Evolutionary conservation across 2,329 filamentous ascomycete species (phyloP), one percentile per base, ranked within the genome.

Genomic region (Pseudogymnoascus sp.): DNA sequence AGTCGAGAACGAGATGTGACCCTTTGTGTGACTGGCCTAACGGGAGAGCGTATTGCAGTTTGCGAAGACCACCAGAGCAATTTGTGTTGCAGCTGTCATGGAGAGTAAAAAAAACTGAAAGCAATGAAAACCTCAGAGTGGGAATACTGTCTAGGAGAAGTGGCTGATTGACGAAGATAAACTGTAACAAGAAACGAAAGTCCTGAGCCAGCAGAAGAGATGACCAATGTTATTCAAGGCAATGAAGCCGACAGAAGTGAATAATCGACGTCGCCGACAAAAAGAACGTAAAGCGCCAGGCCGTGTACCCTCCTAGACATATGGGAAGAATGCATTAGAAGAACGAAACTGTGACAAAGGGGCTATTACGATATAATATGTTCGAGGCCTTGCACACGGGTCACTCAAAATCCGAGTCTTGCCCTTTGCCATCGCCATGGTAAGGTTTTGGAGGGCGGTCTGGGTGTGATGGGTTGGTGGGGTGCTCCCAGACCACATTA

Each of bases 111-210:
- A 31, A 14, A 14, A 25, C 23, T 2, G 2, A 25, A 5, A 25
- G 23, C 5, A 25, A 25, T 25, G 23, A 25, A 25, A 25, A 25
- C 23, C 23, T 5, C 23, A 25, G 23, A 25, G 23, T 25, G 23
- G 23, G 23, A n/a, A 53, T 53, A 53, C 34, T 34, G 46, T 53
- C 46, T n/a, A 53, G 14, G 14, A 50, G 25, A 53, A 16, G n/a
- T 56, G 18, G 46, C n/a, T 14, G 18, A n/a, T 56, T 34, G 46
- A 5, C n/a, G 28, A 56, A 56, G 46, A 56, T 56, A 18, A 34
- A 34, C n/a, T 56, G 46, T 56, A 56, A 56, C n/a, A 56, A 56
- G 46, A 56, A 56, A 34, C 46, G 46, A 56, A 56, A 18, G 46
- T 56, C 23, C 46, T 56, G 46, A 34, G 25, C 46, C 46, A 56